Conservation (phyloP, 1,284 basidiomycete genomes). For the Athelia sp. region DNA sequence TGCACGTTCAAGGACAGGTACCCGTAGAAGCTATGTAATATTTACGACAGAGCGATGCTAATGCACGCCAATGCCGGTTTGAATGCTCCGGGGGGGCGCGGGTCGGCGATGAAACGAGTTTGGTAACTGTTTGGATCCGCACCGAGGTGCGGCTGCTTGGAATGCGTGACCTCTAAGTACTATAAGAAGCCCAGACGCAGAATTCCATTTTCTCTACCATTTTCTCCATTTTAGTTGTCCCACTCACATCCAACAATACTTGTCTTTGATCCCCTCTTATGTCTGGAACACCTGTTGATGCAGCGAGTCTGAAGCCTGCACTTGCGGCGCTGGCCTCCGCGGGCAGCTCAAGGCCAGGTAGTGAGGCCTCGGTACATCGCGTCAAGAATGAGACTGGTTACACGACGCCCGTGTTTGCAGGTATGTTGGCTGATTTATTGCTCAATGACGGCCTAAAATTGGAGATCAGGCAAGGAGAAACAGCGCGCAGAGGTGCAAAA, state of each 20-base stretch:
- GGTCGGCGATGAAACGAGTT: too few species aligned
- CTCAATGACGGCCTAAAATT: background rate
- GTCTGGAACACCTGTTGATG: background rate
- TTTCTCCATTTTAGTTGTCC: background rate
- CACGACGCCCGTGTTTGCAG: slow-evolving; percentile 76
- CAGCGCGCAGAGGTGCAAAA: slow-evolving; percentile 69
- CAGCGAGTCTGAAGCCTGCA: too few species aligned
- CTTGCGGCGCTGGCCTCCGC: too few species aligned
- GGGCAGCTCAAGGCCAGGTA: slow-evolving; percentile 12
- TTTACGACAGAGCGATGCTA: too few species aligned
- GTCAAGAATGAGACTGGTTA: slow-evolving; percentile 68
- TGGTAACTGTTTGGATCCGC: too few species aligned
- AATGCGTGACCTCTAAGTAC: background rate
- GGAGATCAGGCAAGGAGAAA: slow-evolving; percentile 52
- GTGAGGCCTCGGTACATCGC: slow-evolving; percentile 37
- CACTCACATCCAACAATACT: background rate
- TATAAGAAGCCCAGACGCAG: background rate
- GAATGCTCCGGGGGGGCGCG: too few species aligned
- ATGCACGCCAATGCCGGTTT: too few species aligned
- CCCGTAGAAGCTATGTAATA: too few species aligned
- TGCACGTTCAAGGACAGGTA: too few species aligned
- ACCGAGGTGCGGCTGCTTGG: too few species aligned
- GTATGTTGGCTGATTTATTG: background rate
- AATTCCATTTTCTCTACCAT: background rate
- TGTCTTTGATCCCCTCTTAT: background rate